phyloP scores from a whole-genome alignment of 345 rosid species.

The Trapa incisa region DNA sequence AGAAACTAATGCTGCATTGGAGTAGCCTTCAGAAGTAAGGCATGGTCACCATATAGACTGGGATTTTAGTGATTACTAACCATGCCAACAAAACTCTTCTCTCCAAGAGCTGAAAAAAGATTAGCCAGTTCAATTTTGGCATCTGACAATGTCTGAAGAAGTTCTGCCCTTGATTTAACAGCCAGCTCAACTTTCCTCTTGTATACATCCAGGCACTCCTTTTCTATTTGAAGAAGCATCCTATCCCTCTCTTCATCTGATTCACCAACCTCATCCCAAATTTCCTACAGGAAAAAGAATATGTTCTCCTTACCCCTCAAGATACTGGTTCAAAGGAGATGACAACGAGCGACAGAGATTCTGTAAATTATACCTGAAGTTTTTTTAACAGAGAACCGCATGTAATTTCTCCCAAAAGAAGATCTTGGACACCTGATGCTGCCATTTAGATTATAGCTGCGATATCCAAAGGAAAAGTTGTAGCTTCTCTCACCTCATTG shows the following conservation, averaged over 20 bases:
- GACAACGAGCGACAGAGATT: background rate
- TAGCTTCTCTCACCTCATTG: no score
- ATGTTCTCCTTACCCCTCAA: constrained; percentile 3
- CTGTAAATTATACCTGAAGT: constrained; percentile 46
- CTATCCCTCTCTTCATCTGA: constrained; percentile 85
- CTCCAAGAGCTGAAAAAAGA: constrained; percentile 77
- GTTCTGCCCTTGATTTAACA: constrained; percentile 72
- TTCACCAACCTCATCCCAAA: constrained; percentile 99
- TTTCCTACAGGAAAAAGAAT: constrained; percentile 37
- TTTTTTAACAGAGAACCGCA: constrained; percentile 77
- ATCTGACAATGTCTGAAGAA: constrained; percentile 78
- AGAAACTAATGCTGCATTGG: no score
- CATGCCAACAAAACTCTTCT: constrained; percentile 45
- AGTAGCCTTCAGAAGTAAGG: background rate
- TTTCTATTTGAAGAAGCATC: constrained; percentile 86
- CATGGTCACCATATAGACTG: background rate
- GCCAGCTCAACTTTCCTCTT: constrained; percentile 87
- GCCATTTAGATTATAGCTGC: constrained; percentile 21
- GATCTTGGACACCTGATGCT: constrained; percentile 50
- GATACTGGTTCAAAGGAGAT: background rate
- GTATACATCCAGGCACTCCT: constrained; percentile 82
- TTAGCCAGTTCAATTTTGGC: constrained; percentile 67
- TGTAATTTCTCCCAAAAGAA: constrained; percentile 70
- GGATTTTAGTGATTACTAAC: constrained; percentile 31
- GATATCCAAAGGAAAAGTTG: background rate